These are phyloP conservation scores for Lophiotrema nucula DNA, from an alignment of 495 filamentous ascomycete genomes.

Conservation along the genomic window DNA sequence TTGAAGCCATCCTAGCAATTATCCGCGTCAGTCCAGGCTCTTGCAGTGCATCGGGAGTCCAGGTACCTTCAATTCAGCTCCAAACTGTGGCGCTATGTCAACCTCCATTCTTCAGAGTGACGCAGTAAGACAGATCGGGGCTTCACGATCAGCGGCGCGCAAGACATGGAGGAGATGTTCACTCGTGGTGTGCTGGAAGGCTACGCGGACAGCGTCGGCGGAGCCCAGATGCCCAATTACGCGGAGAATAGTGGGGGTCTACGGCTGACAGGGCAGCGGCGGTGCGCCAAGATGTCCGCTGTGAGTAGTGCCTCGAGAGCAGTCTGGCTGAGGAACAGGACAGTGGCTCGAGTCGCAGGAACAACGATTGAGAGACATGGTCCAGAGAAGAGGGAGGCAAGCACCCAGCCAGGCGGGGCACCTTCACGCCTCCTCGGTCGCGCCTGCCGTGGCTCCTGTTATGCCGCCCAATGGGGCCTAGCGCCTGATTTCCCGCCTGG, in stretches of 20 bases:
- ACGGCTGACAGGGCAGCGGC: conserved; percentile 2
- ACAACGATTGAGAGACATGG: no score
- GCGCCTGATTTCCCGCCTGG: no score
- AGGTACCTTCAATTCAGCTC: conserved; percentile 82
- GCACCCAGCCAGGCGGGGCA: no score
- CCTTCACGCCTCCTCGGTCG: no score
- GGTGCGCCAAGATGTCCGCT: neutral
- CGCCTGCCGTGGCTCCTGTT: no score
- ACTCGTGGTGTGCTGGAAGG: neutral
- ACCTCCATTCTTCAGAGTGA: conserved; percentile 43
- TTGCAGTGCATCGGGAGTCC: conserved; percentile 13
- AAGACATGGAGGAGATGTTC: neutral
- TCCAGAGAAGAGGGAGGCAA: no score
- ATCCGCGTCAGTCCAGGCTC: conserved; percentile 28
- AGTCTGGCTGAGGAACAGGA: no score
- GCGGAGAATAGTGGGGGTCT: conserved; percentile 1
- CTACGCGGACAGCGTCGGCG: conserved; percentile 9
- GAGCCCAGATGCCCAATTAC: conserved; percentile 6
- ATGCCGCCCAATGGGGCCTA: no score
- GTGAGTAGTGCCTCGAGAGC: neutral
- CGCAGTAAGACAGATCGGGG: neutral
- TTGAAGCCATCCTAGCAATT: conserved; percentile 82
- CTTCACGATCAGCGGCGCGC: neutral
- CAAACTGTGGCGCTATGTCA: conserved; percentile 70
- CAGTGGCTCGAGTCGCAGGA: no score